These are phyloP conservation scores for Chytridium lagenaria DNA, from an alignment of 371 early-diverging fungal genomes.

Conservation along the genomic window DNA sequence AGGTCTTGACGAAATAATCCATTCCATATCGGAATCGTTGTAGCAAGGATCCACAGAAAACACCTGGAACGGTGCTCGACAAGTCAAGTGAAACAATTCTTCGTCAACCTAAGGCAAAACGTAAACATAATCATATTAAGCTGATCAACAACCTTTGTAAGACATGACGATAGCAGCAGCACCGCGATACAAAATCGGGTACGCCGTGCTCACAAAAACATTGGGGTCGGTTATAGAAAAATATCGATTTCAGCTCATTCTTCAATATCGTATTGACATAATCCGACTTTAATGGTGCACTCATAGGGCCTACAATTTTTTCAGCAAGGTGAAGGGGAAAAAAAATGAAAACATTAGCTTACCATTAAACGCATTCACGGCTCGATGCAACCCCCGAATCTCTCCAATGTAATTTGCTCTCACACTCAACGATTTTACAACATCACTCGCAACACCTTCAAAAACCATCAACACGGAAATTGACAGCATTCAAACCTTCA, in stretches of 20 bases:
- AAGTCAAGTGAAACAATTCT: slow-evolving; percentile 78
- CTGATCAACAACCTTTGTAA: slow-evolving; percentile 8
- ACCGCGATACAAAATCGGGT: slow-evolving; percentile 40
- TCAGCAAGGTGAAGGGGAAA: too few species aligned
- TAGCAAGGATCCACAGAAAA: slow-evolving; percentile 81
- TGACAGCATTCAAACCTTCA: slow-evolving; percentile 23
- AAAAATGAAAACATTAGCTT: background rate
- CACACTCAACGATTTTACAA: slow-evolving; percentile 47
- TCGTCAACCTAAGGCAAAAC: slow-evolving; percentile 53
- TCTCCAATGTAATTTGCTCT: slow-evolving; percentile 54
- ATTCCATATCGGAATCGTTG: slow-evolving; percentile 86
- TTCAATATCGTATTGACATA: slow-evolving; percentile 28
- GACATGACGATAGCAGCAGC: slow-evolving; percentile 42
- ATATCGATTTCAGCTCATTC: slow-evolving; percentile 15
- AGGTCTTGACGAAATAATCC: slow-evolving; percentile 80
- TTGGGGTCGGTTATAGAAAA: background rate
- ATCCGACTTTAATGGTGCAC: background rate
- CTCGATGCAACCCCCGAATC: slow-evolving; percentile 47
- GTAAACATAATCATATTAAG: background rate
- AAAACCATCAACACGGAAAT: background rate
- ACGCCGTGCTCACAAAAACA: slow-evolving; percentile 36
- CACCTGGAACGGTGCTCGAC: slow-evolving; percentile 84
- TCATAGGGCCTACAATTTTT: background rate
- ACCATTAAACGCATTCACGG: slow-evolving; percentile 24
- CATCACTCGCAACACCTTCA: slow-evolving; percentile 45